phyloP scores from a whole-genome alignment of 306 rosid species.

The Trifolium pratense region DNA sequence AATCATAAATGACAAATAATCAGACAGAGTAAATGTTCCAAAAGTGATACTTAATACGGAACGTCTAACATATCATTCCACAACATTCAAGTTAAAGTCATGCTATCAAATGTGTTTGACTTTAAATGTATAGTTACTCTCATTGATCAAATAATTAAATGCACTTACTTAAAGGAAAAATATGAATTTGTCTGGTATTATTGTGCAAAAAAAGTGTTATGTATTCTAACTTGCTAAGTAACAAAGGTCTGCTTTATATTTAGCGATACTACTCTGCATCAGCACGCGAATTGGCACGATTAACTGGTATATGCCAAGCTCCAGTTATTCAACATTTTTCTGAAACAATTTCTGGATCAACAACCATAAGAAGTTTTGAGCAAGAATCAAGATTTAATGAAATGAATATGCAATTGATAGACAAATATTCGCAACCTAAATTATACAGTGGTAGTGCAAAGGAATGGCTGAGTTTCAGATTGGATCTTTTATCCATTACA shows the following conservation, averaged over 20 bases:
- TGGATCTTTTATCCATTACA: conserved; percentile 65
- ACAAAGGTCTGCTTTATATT: conserved; percentile 6
- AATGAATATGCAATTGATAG: conserved; percentile 67
- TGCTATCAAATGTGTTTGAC: background rate
- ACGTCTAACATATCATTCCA: background rate
- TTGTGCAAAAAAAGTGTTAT: background rate
- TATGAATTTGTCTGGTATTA: background rate
- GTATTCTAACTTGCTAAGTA: background rate
- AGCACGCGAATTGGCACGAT: conserved; percentile 73
- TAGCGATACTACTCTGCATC: conserved; percentile 77
- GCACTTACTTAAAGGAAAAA: background rate
- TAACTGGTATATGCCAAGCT: conserved; percentile 85
- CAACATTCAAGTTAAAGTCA: background rate
- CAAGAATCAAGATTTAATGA: conserved; percentile 73
- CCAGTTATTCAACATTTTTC: conserved; percentile 88
- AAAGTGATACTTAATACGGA: background rate
- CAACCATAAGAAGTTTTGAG: conserved; percentile 79
- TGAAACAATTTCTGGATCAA: conserved; percentile 79
- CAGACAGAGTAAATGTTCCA: too few species aligned
- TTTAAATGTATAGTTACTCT: background rate
- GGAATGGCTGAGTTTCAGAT: conserved; percentile 79
- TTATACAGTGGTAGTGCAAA: conserved; percentile 60
- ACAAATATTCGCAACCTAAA: conserved; percentile 71
- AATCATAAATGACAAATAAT: too few species aligned
- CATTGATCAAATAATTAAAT: conserved; percentile 22